Percentiles rank a stretch among this genome's conserved stretches.
phyloP scores from a whole-genome alignment of 768 basidiomycete species.

The Kwoniella pini region DNA sequence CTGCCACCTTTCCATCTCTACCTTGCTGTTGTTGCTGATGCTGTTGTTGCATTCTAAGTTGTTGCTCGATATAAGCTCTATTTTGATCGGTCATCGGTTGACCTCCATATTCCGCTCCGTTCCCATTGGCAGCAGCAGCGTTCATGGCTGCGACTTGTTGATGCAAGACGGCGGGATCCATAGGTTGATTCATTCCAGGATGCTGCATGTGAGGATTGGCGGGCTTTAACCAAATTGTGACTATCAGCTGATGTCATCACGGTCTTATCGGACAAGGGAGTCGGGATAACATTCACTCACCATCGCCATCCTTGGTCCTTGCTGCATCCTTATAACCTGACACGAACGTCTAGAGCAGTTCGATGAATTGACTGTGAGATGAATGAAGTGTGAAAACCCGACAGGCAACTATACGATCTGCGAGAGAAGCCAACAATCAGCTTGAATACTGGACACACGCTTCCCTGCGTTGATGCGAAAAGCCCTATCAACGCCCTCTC shows the following conservation, averaged over 20 bases:
- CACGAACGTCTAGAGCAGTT: neutral
- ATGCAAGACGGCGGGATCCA: constrained; percentile 8
- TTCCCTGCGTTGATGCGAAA: no score
- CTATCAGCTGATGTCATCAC: constrained; percentile 5
- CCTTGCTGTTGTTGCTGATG: constrained; percentile 17
- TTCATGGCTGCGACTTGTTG: constrained; percentile 20
- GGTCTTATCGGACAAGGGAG: constrained; percentile 3
- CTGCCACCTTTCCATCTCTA: constrained; percentile 13
- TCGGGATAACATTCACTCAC: constrained; percentile 3
- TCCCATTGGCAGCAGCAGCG: neutral
- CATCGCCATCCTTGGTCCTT: constrained; percentile 20
- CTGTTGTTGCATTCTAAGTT: constrained; percentile 14
- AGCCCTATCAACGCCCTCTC: no score
- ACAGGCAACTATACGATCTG: no score
- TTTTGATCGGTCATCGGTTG: constrained; percentile 13
- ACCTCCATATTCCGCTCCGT: constrained; percentile 1
- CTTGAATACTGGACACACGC: no score
- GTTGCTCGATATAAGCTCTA: constrained; percentile 17
- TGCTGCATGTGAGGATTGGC: constrained; percentile 19
- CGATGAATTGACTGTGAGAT: no score
- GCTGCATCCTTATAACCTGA: constrained; percentile 14
- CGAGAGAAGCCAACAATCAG: no score
- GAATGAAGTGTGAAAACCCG: no score
- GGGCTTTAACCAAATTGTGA: neutral
- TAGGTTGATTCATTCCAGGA: constrained; percentile 14